phyloP scores from a whole-genome alignment of 345 rosid species.

The Salix suchowensis region DNA sequence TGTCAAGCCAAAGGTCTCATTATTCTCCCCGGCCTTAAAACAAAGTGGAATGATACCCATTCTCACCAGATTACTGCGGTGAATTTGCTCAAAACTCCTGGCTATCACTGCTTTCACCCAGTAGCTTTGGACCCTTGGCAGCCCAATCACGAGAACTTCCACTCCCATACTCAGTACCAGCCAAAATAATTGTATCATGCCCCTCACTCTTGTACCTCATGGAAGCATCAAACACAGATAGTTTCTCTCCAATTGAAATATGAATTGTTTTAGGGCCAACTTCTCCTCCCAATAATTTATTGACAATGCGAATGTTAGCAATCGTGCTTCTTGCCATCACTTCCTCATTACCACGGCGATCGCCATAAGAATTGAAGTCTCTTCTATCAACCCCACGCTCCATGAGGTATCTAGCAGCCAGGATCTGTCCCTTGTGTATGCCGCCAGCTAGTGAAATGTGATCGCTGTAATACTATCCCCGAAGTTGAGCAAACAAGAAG shows the following conservation, averaged over 20 bases:
- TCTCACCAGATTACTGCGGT: conserved; percentile 81
- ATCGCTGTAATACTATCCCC: too few relatives aligned
- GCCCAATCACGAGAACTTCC: conserved; percentile 99
- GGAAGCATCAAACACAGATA: conserved; percentile 75
- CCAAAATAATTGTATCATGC: conserved; percentile 62
- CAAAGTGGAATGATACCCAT: conserved; percentile 87
- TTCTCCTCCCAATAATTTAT: conserved; percentile 77
- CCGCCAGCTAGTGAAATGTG: too few relatives aligned
- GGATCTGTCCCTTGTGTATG: too few relatives aligned
- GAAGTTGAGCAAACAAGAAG: too few relatives aligned
- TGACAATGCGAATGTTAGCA: conserved; percentile 76
- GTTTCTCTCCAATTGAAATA: conserved; percentile 71
- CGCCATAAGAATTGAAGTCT: conserved; percentile 84
- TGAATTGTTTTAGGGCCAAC: conserved; percentile 85
- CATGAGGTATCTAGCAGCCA: too few relatives aligned
- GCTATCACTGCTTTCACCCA: conserved; percentile 92
- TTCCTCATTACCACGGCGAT: conserved; percentile 85
- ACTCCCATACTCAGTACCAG: conserved; percentile 90
- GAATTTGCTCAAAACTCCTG: conserved; percentile 85
- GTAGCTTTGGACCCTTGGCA: conserved; percentile 91
- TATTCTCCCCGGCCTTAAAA: conserved; percentile 80
- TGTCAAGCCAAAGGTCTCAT: conserved; percentile 65
- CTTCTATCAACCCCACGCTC: conserved; percentile 71
- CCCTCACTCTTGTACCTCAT: conserved; percentile 43
- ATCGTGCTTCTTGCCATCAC: conserved; percentile 84